A percentile compares a stretch with the other conserved stretches of the same genome.
Evolutionary conservation across 2,329 filamentous ascomycete genomes (phyloP).

Genomic region (Apiospora arundinis): DNA sequence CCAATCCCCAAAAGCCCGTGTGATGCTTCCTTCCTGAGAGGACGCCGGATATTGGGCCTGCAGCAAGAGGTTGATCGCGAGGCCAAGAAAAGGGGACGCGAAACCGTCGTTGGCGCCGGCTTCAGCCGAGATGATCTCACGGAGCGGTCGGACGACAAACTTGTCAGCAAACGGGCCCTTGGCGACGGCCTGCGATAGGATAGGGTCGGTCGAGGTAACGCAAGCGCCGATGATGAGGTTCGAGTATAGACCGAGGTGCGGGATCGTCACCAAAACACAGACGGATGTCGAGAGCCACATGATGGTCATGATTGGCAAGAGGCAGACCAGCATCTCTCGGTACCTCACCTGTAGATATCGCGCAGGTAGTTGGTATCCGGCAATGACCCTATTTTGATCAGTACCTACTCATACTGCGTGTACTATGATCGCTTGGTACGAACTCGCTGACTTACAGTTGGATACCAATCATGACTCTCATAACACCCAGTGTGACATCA

Average conservation of each 20-base stretch:
- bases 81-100: conserved; percentile 65
- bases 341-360: conserved; percentile 57
- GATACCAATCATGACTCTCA: conserved; percentile 65
- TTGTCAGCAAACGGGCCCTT: conserved; percentile 69
- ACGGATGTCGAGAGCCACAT: conserved; percentile 66
- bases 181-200: conserved; percentile 66
- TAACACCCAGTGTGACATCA: conserved; percentile 54
- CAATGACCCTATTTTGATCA: conserved; percentile 49
- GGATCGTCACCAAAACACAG: conserved; percentile 61
- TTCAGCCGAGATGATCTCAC: conserved; percentile 69
- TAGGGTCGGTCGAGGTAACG: conserved; percentile 67
- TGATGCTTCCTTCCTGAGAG: background rate
- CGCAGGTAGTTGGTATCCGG: conserved; percentile 66
- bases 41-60: background rate
- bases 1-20: conserved; percentile 50
- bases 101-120: conserved; percentile 69
- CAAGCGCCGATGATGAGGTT: conserved; percentile 65
- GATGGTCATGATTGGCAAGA: conserved; percentile 66
- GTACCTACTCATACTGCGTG: too few relatives aligned
- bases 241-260: conserved; percentile 58
- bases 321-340: conserved; percentile 60
- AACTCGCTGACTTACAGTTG: too few relatives aligned
- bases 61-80: conserved; percentile 47
- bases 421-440: too few relatives aligned
- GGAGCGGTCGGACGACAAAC: conserved; percentile 61